Evolutionary conservation across 768 basidiomycete species (phyloP).

Genomic region (Suillus decipiens): DNA sequence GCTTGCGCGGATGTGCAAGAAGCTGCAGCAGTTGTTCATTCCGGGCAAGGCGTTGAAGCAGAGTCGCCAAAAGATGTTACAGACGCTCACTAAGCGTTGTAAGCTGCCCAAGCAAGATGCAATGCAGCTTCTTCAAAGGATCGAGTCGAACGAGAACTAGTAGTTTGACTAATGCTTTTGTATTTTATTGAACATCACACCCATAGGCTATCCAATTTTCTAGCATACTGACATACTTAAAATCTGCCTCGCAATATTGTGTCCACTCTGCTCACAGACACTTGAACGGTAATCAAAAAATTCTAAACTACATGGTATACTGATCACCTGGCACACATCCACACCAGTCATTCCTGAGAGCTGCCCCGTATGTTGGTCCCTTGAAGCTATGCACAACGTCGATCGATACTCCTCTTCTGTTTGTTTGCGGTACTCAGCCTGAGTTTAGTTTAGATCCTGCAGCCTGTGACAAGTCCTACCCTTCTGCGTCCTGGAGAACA

Average conservation of each 20-base stretch:
- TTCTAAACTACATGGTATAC: not conserved
- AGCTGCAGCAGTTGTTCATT: not conserved
- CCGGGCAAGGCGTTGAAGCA: not conserved
- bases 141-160: slow-evolving; percentile 8
- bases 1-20: not conserved
- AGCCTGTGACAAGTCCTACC: not conserved
- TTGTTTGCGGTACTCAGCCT: not conserved
- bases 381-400: not conserved
- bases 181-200: not conserved
- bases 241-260: not conserved
- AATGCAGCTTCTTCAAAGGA: slow-evolving; percentile 22
- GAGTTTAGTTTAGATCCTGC: not conserved
- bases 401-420: not conserved
- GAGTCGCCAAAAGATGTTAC: slow-evolving; percentile 2
- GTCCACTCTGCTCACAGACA: not conserved
- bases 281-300: not conserved
- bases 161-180: not conserved
- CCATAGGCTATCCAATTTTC: not conserved
- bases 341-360: not conserved
- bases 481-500: not conserved
- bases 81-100: slow-evolving; percentile 28
- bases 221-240: not conserved
- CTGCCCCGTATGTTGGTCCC: not conserved
- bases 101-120: slow-evolving; percentile 22
- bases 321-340: not conserved